These are phyloP conservation scores for Tetradesmus lagerheimii DNA, from an alignment of 139 green algal species.

Conservation along the genomic window DNA sequence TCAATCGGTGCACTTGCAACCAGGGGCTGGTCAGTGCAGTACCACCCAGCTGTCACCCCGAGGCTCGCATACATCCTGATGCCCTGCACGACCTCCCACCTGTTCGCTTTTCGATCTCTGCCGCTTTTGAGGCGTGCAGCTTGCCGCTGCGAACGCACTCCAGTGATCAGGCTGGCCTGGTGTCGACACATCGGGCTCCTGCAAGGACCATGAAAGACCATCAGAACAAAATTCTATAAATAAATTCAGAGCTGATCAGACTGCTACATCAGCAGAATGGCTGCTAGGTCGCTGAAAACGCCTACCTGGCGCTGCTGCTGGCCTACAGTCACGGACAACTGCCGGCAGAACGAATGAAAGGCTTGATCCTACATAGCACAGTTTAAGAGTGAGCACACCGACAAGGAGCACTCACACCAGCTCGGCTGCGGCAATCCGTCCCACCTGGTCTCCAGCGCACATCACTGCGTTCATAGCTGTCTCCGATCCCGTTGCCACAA, in stretches of 20 bases:
- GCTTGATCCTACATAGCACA: not conserved
- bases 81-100: not conserved
- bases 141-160: constrained; percentile 2
- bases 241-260: not conserved
- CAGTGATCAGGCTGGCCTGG: not conserved
- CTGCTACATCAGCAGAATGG: not conserved
- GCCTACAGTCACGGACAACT: not conserved
- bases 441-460: not conserved
- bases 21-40: not conserved
- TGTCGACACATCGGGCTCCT: not conserved
- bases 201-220: not conserved
- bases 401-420: not conserved
- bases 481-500: not conserved
- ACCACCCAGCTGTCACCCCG: not conserved
- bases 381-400: not conserved
- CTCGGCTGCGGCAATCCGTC: not conserved
- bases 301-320: not conserved
- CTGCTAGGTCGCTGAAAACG: not conserved
- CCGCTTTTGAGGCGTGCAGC: constrained; percentile 22
- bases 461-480: not conserved
- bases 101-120: constrained; percentile 23
- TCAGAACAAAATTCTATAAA: not conserved
- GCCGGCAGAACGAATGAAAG: not conserved
- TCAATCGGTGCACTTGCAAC: not conserved
- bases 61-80: not conserved